Percentiles rank a stretch among this genome's conserved stretches.
phyloP scores from a whole-genome alignment of 331 rosid species.

The Cydonia oblonga region DNA sequence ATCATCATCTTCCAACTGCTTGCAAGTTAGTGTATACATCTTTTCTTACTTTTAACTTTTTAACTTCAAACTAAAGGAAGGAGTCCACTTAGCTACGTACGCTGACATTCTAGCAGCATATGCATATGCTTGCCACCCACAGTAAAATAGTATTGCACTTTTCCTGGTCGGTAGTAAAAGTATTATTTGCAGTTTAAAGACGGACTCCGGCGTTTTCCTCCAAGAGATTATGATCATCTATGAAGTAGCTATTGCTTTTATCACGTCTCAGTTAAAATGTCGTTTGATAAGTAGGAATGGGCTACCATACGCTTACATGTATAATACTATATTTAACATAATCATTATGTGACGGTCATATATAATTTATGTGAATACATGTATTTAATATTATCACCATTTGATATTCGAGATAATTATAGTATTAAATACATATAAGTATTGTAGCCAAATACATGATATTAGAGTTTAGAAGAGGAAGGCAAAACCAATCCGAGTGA shows the following conservation, averaged over 20 bases:
- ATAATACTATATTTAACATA: no score
- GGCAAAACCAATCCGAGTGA: background rate
- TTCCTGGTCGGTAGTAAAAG: conserved; percentile 1
- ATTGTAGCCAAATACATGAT: no score
- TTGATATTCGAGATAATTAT: no score
- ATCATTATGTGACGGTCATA: no score
- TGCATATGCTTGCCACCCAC: background rate
- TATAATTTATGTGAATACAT: no score
- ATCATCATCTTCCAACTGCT: background rate
- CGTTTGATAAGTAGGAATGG: background rate
- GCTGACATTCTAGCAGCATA: background rate
- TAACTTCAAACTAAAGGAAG: background rate
- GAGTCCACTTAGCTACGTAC: background rate
- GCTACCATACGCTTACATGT: no score
- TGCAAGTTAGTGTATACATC: background rate
- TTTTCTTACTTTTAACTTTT: background rate
- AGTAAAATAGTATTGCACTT: background rate
- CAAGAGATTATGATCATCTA: background rate
- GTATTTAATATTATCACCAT: no score
- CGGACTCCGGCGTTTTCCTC: background rate
- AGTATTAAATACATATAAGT: no score
- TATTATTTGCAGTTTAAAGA: background rate
- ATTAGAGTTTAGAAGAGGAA: background rate
- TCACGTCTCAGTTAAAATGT: background rate
- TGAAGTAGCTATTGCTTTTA: background rate